Percentiles rank a stretch among this genome's conserved stretches.
These are phyloP conservation scores for Yarrowia deformans DNA, from an alignment of 805 yeast species.

Conservation along the genomic window DNA sequence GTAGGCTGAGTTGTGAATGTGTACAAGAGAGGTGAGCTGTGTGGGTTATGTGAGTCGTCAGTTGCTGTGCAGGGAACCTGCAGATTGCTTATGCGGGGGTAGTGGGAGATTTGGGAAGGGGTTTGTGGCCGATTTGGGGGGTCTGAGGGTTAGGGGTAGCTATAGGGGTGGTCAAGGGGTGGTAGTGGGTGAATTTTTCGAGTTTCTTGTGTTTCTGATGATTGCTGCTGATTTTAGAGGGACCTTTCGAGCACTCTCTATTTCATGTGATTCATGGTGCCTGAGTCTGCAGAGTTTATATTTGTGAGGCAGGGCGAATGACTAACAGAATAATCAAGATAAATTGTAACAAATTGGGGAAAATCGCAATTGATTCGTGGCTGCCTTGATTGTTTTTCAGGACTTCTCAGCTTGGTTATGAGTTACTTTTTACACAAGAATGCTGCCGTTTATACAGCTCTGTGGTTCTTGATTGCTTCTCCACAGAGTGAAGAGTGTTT, in stretches of 20 bases:
- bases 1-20: neutral
- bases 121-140: neutral
- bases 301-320: neutral
- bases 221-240: no score
- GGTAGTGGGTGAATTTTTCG: neutral
- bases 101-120: neutral
- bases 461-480: no score
- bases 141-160: neutral
- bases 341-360: no score
- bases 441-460: no score
- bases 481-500: no score
- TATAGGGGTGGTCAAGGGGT: no score
- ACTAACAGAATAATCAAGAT: neutral
- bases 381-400: no score
- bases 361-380: neutral
- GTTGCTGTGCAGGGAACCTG: constrained; percentile 10
- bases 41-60: neutral
- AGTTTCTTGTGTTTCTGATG: neutral
- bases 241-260: no score
- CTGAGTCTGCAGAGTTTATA: constrained; percentile 8
- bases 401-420: no score
- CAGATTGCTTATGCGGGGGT: constrained; percentile 4
- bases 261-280: constrained; percentile 17
- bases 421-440: no score
- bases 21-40: neutral